A percentile compares a stretch with the other conserved stretches of the same genome.
phyloP scores from a whole-genome alignment of 1,139 yeast genomes.

The Suhomyces terraborum region DNA sequence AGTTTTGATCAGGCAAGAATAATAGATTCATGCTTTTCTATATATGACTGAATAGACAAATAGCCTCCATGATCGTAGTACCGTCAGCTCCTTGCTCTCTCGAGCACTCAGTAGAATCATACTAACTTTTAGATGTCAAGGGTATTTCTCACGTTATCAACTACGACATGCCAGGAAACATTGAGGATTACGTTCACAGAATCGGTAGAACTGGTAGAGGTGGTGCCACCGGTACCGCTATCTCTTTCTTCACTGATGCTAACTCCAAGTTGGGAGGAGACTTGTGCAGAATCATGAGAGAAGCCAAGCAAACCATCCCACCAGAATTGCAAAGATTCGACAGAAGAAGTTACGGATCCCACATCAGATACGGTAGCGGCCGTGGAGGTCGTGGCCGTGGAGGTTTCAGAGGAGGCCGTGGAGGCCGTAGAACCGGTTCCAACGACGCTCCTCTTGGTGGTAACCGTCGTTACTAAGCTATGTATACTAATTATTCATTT shows the following conservation, averaged over 20 bases:
- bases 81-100: slow-evolving; percentile 9
- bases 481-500: slow-evolving; percentile 7
- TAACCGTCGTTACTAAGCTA: slow-evolving; percentile 27
- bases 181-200: slow-evolving; percentile 95
- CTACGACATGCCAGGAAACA: slow-evolving; percentile 97
- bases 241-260: slow-evolving; percentile 88
- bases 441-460: slow-evolving; percentile 27
- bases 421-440: slow-evolving; percentile 41
- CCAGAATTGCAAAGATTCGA: slow-evolving; percentile 60
- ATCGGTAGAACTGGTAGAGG: slow-evolving; percentile 99
- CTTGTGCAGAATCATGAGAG: slow-evolving; percentile 85
- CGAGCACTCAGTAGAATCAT: slow-evolving; percentile 11
- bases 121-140: slow-evolving; percentile 79
- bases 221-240: slow-evolving; percentile 93
- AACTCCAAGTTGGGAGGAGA: slow-evolving; percentile 90
- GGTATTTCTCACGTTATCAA: slow-evolving; percentile 92
- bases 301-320: slow-evolving; percentile 90
- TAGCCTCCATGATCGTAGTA: slow-evolving; percentile 14
- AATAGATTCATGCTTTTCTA: slow-evolving; percentile 19
- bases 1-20: slow-evolving; percentile 12
- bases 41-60: slow-evolving; percentile 17
- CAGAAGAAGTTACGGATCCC: slow-evolving; percentile 55
- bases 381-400: slow-evolving; percentile 59
- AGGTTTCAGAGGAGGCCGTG: slow-evolving; percentile 41
- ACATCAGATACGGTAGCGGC: slow-evolving; percentile 62